Percentiles rank a stretch among this genome's conserved stretches.
Evolutionary conservation across 176 grass and related monocot species (phyloP).

Genomic region (Ensete ventricosum): DNA sequence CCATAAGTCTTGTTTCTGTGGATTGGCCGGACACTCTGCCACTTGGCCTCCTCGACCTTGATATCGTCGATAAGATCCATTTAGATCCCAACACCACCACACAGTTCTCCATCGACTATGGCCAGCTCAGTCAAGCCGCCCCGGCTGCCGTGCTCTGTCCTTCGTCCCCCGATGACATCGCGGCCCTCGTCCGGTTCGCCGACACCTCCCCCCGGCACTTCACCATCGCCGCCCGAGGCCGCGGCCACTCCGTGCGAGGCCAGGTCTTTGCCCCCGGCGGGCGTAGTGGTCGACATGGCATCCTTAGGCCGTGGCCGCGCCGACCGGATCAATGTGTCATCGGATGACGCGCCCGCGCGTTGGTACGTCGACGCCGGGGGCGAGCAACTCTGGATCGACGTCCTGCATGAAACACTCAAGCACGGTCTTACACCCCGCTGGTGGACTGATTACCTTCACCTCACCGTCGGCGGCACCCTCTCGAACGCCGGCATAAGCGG

Average conservation of each 20-base stretch:
- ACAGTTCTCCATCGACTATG: conserved; percentile 38
- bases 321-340: not conserved
- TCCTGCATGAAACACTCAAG: conserved; percentile 35
- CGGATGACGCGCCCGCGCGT: conserved; percentile 19
- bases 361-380: conserved; percentile 49
- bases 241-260: conserved; percentile 44
- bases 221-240: conserved; percentile 39
- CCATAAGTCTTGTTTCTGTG: too few relatives aligned
- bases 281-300: conserved; percentile 52
- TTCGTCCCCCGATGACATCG: conserved; percentile 40
- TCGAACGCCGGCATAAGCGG: conserved; percentile 71
- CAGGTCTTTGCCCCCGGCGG: conserved; percentile 39
- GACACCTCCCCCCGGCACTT: conserved; percentile 25
- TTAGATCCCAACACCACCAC: conserved; percentile 16
- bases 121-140: conserved; percentile 11
- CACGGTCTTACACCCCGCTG: conserved; percentile 36
- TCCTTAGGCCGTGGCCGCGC: conserved; percentile 17
- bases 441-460: conserved; percentile 55
- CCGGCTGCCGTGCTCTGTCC: conserved; percentile 50
- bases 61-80: conserved; percentile 27
- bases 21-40: not conserved
- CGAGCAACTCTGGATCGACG: conserved; percentile 70
- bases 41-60: conserved; percentile 25
- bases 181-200: conserved; percentile 37
- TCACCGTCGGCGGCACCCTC: conserved; percentile 61